Conservation (phyloP, 139 green algal genomes). For the Coelastrella sp. region DNA sequence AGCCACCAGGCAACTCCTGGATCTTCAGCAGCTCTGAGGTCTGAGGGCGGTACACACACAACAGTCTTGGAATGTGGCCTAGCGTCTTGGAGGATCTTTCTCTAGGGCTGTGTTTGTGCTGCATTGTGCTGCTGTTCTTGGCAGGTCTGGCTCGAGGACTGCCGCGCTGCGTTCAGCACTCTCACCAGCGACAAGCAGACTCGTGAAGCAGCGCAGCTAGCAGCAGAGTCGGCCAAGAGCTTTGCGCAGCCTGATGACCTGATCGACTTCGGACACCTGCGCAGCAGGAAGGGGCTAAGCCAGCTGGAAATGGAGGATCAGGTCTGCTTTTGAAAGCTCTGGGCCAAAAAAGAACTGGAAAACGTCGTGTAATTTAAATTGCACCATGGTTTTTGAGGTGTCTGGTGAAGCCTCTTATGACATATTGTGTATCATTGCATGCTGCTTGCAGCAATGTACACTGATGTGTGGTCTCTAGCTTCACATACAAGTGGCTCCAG, state of each 20-base stretch:
- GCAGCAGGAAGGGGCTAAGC: slow-evolving; percentile 80
- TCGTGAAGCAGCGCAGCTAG: slow-evolving; percentile 75
- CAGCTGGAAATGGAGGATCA: slow-evolving; percentile 93
- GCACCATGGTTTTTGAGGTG: background rate
- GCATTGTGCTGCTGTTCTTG: background rate
- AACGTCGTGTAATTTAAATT: background rate
- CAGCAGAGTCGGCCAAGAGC: slow-evolving; percentile 58
- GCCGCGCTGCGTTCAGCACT: slow-evolving; percentile 77
- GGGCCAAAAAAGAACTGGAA: background rate
- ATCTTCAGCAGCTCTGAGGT: too few relatives aligned
- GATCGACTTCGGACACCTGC: slow-evolving; percentile 73
- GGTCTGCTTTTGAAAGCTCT: background rate
- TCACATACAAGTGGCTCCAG: too few relatives aligned
- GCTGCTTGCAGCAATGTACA: too few relatives aligned
- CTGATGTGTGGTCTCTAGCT: too few relatives aligned
- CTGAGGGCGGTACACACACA: too few relatives aligned
- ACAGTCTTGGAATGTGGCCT: too few relatives aligned
- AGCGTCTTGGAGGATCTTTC: too few relatives aligned
- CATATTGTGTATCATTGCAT: too few relatives aligned
- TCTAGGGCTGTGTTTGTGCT: background rate
- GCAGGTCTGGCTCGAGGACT: slow-evolving; percentile 87
- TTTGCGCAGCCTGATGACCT: slow-evolving; percentile 71
- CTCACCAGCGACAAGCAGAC: slow-evolving; percentile 83
- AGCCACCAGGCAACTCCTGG: too few relatives aligned
- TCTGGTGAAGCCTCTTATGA: too few relatives aligned